A percentile compares a stretch with the other conserved stretches of the same genome.
Conservation (phyloP, 768 basidiomycete genomes). For the Grammothele lineata region DNA sequence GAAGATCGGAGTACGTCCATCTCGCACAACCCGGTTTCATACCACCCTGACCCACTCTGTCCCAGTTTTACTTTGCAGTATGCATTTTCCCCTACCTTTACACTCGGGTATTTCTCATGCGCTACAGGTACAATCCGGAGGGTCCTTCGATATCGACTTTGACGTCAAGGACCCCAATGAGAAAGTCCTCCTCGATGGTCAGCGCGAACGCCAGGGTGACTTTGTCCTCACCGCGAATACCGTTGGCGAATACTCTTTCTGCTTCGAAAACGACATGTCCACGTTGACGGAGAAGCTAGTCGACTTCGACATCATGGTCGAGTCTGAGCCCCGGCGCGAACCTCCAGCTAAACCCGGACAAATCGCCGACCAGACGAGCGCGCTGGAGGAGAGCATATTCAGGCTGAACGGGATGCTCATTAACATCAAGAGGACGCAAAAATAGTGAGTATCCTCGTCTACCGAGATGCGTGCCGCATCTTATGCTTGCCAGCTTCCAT, state of each 20-base stretch:
- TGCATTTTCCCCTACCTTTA: conserved; percentile 25
- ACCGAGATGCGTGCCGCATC: neutral
- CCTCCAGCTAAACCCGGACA: conserved; percentile 85
- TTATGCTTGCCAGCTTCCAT: conserved; percentile 67
- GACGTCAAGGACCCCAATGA: conserved; percentile 89
- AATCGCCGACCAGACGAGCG: conserved; percentile 87
- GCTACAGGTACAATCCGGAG: conserved; percentile 87
- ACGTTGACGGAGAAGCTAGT: conserved; percentile 92
- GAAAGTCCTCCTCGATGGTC: conserved; percentile 82
- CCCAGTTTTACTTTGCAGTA: conserved; percentile 98
- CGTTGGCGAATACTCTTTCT: conserved; percentile 90
- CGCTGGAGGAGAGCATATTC: conserved; percentile 94
- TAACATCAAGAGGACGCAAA: conserved; percentile 90
- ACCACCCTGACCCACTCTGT: conserved; percentile 4
- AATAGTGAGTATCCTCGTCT: conserved; percentile 59
- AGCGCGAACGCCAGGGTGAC: conserved; percentile 91
- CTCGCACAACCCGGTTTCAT: neutral
- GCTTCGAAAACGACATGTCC: conserved; percentile 97
- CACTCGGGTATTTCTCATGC: neutral
- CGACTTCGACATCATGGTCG: conserved; percentile 97
- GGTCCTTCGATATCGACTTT: conserved; percentile 94
- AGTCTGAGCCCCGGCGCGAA: conserved; percentile 90
- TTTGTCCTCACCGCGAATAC: conserved; percentile 94
- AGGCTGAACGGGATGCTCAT: conserved; percentile 82
- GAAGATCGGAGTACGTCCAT: conserved; percentile 73